Evolutionary conservation across 805 yeast species (phyloP), one percentile per base, ranked within the genome.

Genomic region (Brettanomyces anomalus): DNA sequence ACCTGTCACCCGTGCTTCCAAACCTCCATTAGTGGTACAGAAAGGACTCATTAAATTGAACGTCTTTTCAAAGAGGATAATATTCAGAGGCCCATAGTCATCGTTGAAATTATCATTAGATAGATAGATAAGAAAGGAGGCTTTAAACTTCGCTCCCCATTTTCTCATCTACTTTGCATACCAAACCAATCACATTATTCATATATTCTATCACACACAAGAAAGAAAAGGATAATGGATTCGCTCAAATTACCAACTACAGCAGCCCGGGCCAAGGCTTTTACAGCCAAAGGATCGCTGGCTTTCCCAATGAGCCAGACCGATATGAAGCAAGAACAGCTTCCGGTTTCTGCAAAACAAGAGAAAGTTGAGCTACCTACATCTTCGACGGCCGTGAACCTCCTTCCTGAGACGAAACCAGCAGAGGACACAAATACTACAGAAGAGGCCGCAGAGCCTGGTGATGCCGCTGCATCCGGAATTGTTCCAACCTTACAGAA

Each of bases 401-500:
- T 14, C 20, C 33, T 20, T 5, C 35, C 15, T 7, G 31, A 18
- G 15, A 19, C 15, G 17, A 15, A 32, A 18, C 15, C 32, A 11
- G 16, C 32, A 19, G 31, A 35, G 5, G 33, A 15, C 37, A 39
- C 32, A 14, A 31, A 19, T n/a, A 34, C 33, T 7, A 33, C 17
- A 10, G 31, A 21, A 6, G 32, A n/a, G 8, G 14, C 6, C 6
- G 36, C 31, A 11, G 40, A 36, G 18, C 37, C 40, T 19, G 87
- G 79, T 37, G 85, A 78, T 47, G 81, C 81, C 21, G 81, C 90
- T 2, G 81, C 94, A 2, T 85, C 96, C 0, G 98, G 98, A 36
- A 90, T 93, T 43, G 95, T 93, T 6, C 98, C 98, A 37, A 90
- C 97, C 1, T 66, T 83, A 51, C 95, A 86, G 61, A 93, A 93